A percentile compares a stretch with the other conserved stretches of the same genome.
Conservation (phyloP, 169 alveolate genomes). For the Plasmodium berghei region DNA sequence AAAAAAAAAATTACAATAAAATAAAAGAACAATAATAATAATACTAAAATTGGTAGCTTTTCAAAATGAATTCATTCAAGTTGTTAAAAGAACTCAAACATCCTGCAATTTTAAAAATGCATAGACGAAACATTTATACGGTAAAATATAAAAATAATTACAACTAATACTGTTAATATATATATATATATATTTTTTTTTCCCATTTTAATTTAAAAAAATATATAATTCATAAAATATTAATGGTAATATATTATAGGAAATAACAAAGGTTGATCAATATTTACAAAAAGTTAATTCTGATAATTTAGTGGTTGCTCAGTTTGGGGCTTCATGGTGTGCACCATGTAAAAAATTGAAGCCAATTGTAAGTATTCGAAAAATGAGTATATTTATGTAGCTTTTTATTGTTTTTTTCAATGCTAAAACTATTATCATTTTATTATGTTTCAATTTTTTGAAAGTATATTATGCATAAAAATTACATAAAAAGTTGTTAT, state of each 20-base stretch:
- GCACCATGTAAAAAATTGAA: conserved; percentile 87
- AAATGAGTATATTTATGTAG: not conserved
- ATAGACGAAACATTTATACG: not conserved
- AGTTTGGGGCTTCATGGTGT: conserved; percentile 88
- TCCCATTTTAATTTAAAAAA: not conserved
- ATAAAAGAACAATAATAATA: no score
- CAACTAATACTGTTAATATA: no score
- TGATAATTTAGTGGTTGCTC: conserved; percentile 80
- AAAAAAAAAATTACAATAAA: no score
- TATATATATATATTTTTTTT: not conserved
- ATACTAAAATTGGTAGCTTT: no score
- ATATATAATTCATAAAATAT: not conserved
- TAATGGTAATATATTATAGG: conserved; percentile 13
- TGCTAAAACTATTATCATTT: no score
- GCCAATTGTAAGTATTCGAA: conserved; percentile 70
- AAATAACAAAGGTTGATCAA: conserved; percentile 79
- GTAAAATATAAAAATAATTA: not conserved
- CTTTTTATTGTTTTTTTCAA: not conserved
- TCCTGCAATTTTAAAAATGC: not conserved
- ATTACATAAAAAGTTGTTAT: no score
- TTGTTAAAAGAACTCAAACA: not conserved
- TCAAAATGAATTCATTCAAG: conserved; percentile 2
- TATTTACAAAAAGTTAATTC: conserved; percentile 77
- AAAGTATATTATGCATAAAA: no score
- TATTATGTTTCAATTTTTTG: no score